Conservation (phyloP, 768 basidiomycete species). For the Paxillus involutus region DNA sequence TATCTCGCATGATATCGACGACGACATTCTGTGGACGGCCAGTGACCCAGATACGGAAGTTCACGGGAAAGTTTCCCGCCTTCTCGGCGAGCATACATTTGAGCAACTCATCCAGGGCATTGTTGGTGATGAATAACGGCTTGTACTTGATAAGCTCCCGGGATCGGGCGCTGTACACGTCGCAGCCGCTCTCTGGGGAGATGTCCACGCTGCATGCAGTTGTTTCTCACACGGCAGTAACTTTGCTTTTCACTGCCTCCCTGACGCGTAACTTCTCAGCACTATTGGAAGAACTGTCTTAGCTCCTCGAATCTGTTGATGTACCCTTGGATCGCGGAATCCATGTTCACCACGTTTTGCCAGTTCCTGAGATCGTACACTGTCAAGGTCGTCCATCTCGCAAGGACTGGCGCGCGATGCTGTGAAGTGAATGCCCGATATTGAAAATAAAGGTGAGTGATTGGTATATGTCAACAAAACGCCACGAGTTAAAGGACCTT, state of each 20-base stretch:
- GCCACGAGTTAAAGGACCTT: neutral
- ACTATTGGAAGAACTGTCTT: neutral
- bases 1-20: constrained; percentile 6
- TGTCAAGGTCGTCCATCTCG: neutral
- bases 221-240: neutral
- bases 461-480: neutral
- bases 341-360: neutral
- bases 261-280: neutral
- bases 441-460: neutral
- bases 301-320: neutral
- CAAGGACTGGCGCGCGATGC: neutral
- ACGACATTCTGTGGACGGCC: constrained; percentile 31
- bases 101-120: constrained; percentile 27
- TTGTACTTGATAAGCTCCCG: constrained; percentile 13
- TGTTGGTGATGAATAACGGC: constrained; percentile 23
- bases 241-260: neutral
- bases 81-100: constrained; percentile 39
- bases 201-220: neutral
- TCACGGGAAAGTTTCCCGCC: constrained; percentile 38
- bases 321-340: neutral
- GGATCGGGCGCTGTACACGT: constrained; percentile 23
- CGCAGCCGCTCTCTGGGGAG: neutral
- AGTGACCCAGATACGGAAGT: constrained; percentile 38
- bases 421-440: neutral
- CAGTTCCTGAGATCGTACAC: neutral